Evolutionary conservation across 257 asterid genomes (phyloP), one percentile per base, ranked within the genome.

Genomic region (Jasminum sambac): DNA sequence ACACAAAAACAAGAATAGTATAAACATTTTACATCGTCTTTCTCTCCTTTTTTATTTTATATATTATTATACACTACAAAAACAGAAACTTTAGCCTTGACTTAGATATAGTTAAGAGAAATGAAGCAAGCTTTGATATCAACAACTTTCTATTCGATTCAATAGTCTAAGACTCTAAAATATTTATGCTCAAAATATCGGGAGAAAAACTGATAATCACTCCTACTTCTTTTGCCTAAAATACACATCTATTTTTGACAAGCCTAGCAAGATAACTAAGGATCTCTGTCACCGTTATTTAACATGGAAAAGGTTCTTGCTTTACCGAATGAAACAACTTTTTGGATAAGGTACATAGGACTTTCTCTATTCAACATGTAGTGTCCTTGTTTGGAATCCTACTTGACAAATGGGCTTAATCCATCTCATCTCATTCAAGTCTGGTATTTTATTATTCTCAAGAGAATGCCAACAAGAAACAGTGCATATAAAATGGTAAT

Each of bases 1-100:
- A 79, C 50, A 66, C 40, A 78, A 91, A 88, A 64, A 85, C 2
- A 44, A 44, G 16, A 13, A 43, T 17, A 44, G 5, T 44, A 11
- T n/a, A 30, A 6, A 44, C 14, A 5, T 8, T 44, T 44, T 0
- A 6, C 16, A 12, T 14, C 17, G 5, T 43, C 6, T 44, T 44
- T 44, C 6, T 44, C 5, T 4, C 16, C 17, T 13, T 13, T 44
- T 44, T 30, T 30, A 1, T 30, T 30, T 44, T 14, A 0, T 2
- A 44, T 13, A 16, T 46, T 14, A 19, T 11, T 46, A 46, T 14
- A 46, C 36, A 1, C 4, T 30, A 30, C 36, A 30, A 9, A 48
- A 50, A 50, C 11, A 17, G 24, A 7, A 50, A 50, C 59, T 16
- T 50, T 17, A 17, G 59, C 59, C 59, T 50, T n/a, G 59, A 50